Evolutionary conservation across 768 basidiomycete species (phyloP).

Genomic region (Pisolithus orientalis): DNA sequence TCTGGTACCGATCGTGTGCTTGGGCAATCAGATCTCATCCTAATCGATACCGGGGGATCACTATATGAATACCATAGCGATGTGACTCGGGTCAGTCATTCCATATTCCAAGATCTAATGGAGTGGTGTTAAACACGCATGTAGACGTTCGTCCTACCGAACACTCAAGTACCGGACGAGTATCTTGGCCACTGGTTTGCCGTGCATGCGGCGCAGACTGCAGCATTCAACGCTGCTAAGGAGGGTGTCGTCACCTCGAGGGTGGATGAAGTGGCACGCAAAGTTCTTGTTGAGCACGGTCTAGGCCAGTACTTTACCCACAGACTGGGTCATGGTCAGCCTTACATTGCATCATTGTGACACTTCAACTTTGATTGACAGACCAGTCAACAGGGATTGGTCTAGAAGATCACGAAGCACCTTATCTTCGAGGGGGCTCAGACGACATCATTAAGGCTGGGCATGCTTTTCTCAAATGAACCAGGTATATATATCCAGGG

Average conservation of each 20-base stretch:
- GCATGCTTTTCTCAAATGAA: conserved; percentile 80
- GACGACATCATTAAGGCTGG: conserved; percentile 51
- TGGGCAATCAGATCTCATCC: conserved; percentile 50
- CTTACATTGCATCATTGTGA: not conserved
- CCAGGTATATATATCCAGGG: conserved; percentile 73
- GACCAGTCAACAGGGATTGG: conserved; percentile 59
- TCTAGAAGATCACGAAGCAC: conserved; percentile 75
- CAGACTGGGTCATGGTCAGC: conserved; percentile 69
- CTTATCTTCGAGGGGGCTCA: conserved; percentile 72
- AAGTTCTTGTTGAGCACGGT: conserved; percentile 35
- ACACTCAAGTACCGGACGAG: conserved; percentile 45
- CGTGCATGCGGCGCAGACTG: conserved; percentile 58
- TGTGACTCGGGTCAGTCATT: conserved; percentile 58
- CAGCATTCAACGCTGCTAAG: conserved; percentile 42
- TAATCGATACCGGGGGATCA: conserved; percentile 69
- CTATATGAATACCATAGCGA: conserved; percentile 76
- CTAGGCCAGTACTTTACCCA: conserved; percentile 69
- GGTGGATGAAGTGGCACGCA: conserved; percentile 61
- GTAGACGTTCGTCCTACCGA: conserved; percentile 61
- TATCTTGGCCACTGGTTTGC: conserved; percentile 57
- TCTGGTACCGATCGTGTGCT: conserved; percentile 63
- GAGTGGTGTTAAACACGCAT: not conserved
- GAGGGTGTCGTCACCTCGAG: conserved; percentile 44
- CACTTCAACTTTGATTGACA: conserved; percentile 9
- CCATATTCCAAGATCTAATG: not conserved